Base-by-base conservation (phyloP, 495 filamentous ascomycete species). In the Penicillium waksmanii region DNA sequence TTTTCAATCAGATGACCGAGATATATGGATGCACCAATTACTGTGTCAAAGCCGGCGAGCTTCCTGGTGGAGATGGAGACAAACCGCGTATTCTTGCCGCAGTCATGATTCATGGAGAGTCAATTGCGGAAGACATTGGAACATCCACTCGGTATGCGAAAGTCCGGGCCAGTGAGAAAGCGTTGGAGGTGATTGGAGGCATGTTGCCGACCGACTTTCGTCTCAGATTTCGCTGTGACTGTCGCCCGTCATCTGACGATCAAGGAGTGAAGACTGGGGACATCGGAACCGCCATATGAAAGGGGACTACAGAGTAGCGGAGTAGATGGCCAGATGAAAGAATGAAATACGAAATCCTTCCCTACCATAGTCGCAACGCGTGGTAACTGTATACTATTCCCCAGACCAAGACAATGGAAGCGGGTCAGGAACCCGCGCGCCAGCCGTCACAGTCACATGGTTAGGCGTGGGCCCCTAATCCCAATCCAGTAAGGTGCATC, bases 51-150 rank as follows among this genome's bases (percentile, higher is more conserved):
- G 72, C 83, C 1, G 75, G 74, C 13, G 77, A 84, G 34, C 59
- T 84, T 10, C 77, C 79, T 0, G 62, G 69, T 10, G 65, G 74
- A 5, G 80, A 82, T 56, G 74, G 77, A 19, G 74, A 77, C 0
- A 73, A 76, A 13, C 69, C 73, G 5, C 71, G 77, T 53, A 77
- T 92, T 13, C 76, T 93, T 4, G 89, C 90, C 2, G 91, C 84
- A 3, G 81, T 97, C 18, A 78, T 94, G 66, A 82, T 98, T 7
- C 95, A 98, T 66, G 82, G 84, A 43, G 63, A 82, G 42, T 79
- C 91, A 50, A 67, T 92, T 35, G 86, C 85, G 0, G 79, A 89
- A 53, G 86, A 82, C 0, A 76, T 78, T 38, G 85, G 85, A 0
- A 81, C 77, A 8, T 91, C 85, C 51, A 80, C 82, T 1, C 81